Conservation (phyloP, 768 basidiomycete species). For the Gymnopilus dilepis region DNA sequence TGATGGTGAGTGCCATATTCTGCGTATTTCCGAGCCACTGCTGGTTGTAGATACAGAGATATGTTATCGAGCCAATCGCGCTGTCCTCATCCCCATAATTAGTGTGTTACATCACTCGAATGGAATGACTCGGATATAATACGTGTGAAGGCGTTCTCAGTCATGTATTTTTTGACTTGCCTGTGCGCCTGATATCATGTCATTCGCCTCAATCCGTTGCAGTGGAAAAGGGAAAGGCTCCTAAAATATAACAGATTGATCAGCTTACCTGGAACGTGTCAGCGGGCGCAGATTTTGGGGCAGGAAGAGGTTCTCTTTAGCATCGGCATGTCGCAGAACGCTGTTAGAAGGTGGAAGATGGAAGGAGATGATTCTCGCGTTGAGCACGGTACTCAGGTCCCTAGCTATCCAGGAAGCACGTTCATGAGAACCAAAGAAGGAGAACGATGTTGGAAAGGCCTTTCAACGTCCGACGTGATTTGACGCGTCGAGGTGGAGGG, state of each 20-base stretch:
- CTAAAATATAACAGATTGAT: neutral
- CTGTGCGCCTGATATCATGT: neutral
- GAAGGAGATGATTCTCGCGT: no score
- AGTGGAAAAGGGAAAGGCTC: neutral
- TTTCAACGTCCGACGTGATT: no score
- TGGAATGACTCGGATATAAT: neutral
- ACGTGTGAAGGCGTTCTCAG: conserved; percentile 4
- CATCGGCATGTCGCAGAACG: neutral
- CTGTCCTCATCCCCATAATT: neutral
- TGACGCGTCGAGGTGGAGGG: no score
- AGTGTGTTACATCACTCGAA: neutral
- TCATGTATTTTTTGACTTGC: neutral
- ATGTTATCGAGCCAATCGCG: conserved; percentile 7
- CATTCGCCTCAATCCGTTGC: neutral
- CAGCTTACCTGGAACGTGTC: neutral
- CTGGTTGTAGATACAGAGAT: neutral
- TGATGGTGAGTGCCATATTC: neutral
- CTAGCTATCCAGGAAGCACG: no score
- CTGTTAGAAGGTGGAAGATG: neutral
- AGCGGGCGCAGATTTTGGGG: neutral
- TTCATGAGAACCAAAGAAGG: neutral
- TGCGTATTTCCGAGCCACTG: neutral
- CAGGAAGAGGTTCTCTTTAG: neutral
- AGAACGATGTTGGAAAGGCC: neutral
- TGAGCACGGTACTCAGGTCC: neutral